These are phyloP conservation scores for Corynascus novoguineensis DNA, from an alignment of 495 filamentous ascomycete genomes.

Conservation along the genomic window DNA sequence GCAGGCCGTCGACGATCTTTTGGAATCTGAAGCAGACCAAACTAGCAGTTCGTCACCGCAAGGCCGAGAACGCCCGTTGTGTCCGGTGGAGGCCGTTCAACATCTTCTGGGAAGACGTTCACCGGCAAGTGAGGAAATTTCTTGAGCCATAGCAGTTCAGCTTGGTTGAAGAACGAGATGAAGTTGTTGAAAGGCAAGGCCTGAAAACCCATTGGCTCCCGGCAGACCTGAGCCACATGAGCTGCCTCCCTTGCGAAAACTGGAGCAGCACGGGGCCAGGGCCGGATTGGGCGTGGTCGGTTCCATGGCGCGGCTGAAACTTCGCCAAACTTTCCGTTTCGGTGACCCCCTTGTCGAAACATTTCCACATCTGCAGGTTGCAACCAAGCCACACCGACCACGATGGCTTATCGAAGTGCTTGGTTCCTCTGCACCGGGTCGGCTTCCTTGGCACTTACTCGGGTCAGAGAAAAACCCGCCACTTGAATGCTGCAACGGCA, in stretches of 20 bases:
- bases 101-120: neutral
- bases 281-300: constrained; percentile 10
- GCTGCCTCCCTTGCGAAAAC: constrained; percentile 24
- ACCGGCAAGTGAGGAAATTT: neutral
- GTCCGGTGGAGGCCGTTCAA: constrained; percentile 3
- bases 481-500: constrained; percentile 2
- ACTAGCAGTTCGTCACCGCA: neutral
- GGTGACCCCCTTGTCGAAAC: constrained; percentile 15
- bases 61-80: neutral
- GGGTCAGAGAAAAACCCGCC: neutral
- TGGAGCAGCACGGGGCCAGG: constrained; percentile 8
- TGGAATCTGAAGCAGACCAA: constrained; percentile 4
- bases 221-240: constrained; percentile 13
- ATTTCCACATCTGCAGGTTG: neutral
- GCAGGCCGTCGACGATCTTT: constrained; percentile 1
- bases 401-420: too few relatives aligned
- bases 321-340: constrained; percentile 28
- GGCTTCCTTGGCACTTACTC: constrained; percentile 1
- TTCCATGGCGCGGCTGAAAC: constrained; percentile 31
- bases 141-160: constrained; percentile 15
- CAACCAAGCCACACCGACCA: constrained; percentile 24
- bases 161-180: constrained; percentile 8
- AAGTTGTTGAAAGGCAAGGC: constrained; percentile 5
- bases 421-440: neutral
- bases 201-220: constrained; percentile 18